Percentiles rank a stretch among this genome's conserved stretches.
Conservation (phyloP, 495 filamentous ascomycete genomes). For the Platismatia glauca region DNA sequence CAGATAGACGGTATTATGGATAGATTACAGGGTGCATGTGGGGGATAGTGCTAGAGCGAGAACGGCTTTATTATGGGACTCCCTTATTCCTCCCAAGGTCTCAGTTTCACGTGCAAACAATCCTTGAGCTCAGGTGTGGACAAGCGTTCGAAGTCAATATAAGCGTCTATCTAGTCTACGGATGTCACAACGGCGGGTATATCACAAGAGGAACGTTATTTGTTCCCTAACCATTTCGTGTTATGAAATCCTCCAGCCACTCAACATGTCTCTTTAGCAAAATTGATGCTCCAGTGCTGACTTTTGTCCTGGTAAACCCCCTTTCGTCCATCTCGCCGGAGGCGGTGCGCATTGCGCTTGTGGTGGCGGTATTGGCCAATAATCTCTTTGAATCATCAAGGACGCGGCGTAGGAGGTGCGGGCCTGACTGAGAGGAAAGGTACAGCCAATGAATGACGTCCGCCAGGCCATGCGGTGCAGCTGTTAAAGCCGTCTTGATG, state of each 20-base stretch:
- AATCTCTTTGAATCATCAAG: constrained; percentile 28
- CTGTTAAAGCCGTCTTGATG: constrained; percentile 39
- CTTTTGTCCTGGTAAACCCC: constrained; percentile 18
- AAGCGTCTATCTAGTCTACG: not conserved
- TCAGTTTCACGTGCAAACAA: no score
- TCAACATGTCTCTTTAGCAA: constrained; percentile 32
- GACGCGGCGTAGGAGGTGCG: constrained; percentile 32
- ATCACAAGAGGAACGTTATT: not conserved
- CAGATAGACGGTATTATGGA: no score
- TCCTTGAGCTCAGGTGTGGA: no score
- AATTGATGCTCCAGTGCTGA: constrained; percentile 33
- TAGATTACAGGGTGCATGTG: no score
- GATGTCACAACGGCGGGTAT: not conserved
- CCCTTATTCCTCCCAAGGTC: no score
- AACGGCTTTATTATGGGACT: no score
- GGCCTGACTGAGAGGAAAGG: constrained; percentile 27
- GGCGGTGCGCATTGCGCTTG: not conserved
- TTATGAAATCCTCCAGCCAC: constrained; percentile 27
- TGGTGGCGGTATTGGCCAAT: not conserved
- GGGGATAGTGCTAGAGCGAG: no score
- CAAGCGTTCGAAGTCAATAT: no score
- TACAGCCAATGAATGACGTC: constrained; percentile 47
- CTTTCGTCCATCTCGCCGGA: constrained; percentile 5
- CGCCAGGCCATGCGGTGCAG: constrained; percentile 37
- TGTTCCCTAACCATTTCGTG: not conserved